Evolutionary conservation across 345 rosid species (phyloP).

Genomic region (Euphorbia lathyris): DNA sequence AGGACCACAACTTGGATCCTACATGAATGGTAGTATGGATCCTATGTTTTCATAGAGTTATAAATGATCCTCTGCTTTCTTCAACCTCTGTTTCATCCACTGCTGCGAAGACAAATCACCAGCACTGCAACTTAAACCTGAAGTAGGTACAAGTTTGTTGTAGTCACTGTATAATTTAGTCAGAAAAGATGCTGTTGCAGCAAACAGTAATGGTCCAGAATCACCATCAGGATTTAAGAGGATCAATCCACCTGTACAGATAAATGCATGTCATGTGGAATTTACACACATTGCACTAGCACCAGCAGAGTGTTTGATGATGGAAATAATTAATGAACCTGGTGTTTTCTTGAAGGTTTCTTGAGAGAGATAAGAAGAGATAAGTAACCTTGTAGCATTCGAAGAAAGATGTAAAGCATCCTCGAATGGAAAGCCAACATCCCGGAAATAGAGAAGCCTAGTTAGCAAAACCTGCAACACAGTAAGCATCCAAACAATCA

Average conservation of each 20-base stretch:
- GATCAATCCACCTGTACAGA: conserved; percentile 51
- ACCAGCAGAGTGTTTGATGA: neutral
- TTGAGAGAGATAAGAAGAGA: conserved; percentile 46
- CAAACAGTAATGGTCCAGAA: conserved; percentile 40
- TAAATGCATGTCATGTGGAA: no score
- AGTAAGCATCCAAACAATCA: conserved; percentile 3
- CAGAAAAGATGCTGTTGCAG: conserved; percentile 57
- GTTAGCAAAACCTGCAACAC: conserved; percentile 44
- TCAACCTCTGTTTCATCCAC: no score
- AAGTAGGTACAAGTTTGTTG: conserved; percentile 36
- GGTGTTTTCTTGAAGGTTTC: conserved; percentile 32
- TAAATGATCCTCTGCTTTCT: no score
- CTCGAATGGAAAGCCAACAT: conserved; percentile 50
- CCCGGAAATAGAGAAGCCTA: conserved; percentile 44
- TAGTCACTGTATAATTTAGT: conserved; percentile 57
- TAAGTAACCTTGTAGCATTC: conserved; percentile 26
- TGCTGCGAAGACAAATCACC: conserved; percentile 37
- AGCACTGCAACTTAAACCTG: conserved; percentile 37
- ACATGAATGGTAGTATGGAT: no score
- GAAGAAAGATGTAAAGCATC: conserved; percentile 33
- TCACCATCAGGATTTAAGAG: conserved; percentile 36
- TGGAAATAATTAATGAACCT: conserved; percentile 29
- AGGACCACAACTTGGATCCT: no score
- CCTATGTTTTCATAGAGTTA: no score
- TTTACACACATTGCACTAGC: neutral